Base-by-base conservation (phyloP, 768 basidiomycete genomes). In the Russula olivacea region DNA sequence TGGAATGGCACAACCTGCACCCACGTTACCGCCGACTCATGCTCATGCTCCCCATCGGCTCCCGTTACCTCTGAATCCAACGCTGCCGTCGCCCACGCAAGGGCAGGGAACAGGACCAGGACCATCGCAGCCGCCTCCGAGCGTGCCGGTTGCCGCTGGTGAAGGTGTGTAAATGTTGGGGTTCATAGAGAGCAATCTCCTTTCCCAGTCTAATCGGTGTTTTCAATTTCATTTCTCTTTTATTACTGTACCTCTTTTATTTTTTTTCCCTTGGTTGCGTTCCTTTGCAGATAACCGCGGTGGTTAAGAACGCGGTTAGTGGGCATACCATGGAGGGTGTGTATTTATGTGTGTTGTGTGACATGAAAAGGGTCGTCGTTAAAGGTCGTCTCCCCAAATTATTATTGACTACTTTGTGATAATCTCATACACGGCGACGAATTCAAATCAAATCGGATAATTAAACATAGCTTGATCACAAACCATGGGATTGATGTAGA, bases 131-230 rank as follows among this genome's bases (percentile, higher is more conserved):
- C 62, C 62, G 2, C 61, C 57, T 41, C 58, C 57, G 21, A 28
- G 62, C n/a, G 30, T 65, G 0, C 63, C 63, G 6, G 52, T 65
- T 23, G 55, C 21, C 19, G 63, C 63, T 7, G 59, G 66, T 10
- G 66, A 66, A 38, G 48, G 57, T 15, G 62, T 30, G 21, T 65
- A 38, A 48, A 36, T 21, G 7, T 34, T 4, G 34, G 19, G n/a
- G 12, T 11, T 28, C 15, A 19, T 25, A 21, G 32, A 32, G 17
- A 30, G n/a, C 25, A 43, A 40, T 55, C 19, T 43, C 28, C 28
- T 4, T 36, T 36, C 36, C 36, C 36, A 12, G 2, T 19, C 32
- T 9, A 32, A 11, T 40, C 15, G 17, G 6, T 25, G 55, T 43
- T 43, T 43, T 55, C 19, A 7, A 2, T 28, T 55, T 41, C 25